These are phyloP conservation scores for Capsella rubella DNA, from an alignment of 441 rosid genomes.

Conservation along the genomic window DNA sequence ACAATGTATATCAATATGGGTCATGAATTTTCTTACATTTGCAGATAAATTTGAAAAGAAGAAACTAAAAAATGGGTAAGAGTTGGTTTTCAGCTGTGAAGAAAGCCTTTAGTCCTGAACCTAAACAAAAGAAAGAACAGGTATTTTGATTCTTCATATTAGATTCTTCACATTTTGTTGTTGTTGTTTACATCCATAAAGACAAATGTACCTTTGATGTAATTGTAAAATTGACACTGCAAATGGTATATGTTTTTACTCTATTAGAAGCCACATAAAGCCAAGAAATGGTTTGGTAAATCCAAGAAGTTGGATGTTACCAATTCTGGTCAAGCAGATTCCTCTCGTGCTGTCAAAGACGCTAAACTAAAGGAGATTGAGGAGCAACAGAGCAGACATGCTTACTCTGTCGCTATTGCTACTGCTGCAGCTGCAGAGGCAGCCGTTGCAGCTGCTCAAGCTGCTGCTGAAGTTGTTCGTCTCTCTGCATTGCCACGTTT, in stretches of 20 bases:
- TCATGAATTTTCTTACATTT: slow-evolving; percentile 7
- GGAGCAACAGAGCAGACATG: slow-evolving; percentile 77
- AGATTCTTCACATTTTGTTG: not conserved
- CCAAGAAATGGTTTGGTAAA: slow-evolving; percentile 63
- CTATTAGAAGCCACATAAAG: slow-evolving; percentile 56
- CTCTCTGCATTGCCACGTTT: slow-evolving; percentile 58
- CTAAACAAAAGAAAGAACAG: slow-evolving; percentile 60
- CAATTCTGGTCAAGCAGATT: slow-evolving; percentile 46
- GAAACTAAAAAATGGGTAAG: slow-evolving; percentile 67
- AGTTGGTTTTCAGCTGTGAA: slow-evolving; percentile 80
- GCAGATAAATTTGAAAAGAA: slow-evolving; percentile 26
- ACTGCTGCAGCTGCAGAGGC: slow-evolving; percentile 90
- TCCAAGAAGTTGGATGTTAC: slow-evolving; percentile 49
- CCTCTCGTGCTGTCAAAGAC: slow-evolving; percentile 42
- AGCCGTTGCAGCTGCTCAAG: slow-evolving; percentile 91
- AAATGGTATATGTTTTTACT: slow-evolving; percentile 14
- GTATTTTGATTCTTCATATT: slow-evolving; percentile 28
- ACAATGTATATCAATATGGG: not conserved
- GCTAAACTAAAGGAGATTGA: slow-evolving; percentile 61
- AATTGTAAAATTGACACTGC: not conserved
- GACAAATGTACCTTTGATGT: slow-evolving; percentile 19
- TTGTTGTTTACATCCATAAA: not conserved
- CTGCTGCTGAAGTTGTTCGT: slow-evolving; percentile 92
- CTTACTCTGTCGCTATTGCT: slow-evolving; percentile 82
- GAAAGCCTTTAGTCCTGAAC: slow-evolving; percentile 69